phyloP scores from a whole-genome alignment of 495 filamentous ascomycete species.

The Elasticomyces elasticus region DNA sequence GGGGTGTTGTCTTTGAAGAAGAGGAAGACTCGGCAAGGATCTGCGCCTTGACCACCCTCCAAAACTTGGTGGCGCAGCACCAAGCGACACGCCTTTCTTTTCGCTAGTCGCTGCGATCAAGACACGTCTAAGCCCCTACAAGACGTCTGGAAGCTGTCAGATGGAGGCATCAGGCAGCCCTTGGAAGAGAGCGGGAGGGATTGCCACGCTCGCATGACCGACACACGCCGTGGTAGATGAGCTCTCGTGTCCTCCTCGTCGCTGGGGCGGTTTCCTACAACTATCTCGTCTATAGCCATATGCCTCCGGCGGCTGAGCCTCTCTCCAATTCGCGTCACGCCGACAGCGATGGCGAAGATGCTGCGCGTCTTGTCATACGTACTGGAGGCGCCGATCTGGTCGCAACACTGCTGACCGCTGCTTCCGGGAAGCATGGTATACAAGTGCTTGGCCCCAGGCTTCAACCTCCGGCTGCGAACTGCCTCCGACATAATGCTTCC shows the following conservation, averaged over 20 bases:
- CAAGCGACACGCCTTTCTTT: neutral
- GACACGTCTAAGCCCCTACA: neutral
- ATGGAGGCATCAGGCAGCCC: neutral
- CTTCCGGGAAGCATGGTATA: slow-evolving; percentile 15
- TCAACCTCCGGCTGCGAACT: slow-evolving; percentile 8
- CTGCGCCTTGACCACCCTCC: too few species aligned
- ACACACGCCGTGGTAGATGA: slow-evolving; percentile 5
- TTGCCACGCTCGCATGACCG: neutral
- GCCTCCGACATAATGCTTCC: slow-evolving; percentile 16
- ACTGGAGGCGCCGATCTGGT: slow-evolving; percentile 13
- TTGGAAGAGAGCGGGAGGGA: neutral
- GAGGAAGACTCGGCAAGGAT: too few species aligned
- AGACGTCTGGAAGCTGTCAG: neutral
- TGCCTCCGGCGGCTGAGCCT: neutral
- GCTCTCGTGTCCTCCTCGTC: slow-evolving; percentile 8
- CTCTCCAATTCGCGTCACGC: neutral
- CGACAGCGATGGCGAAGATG: neutral
- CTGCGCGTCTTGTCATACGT: slow-evolving; percentile 12
- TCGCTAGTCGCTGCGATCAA: neutral
- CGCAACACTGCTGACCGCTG: slow-evolving; percentile 16
- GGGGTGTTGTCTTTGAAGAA: too few species aligned
- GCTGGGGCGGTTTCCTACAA: slow-evolving; percentile 19
- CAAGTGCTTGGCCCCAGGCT: slow-evolving; percentile 9
- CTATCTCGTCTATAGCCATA: slow-evolving; percentile 19
- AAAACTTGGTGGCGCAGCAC: too few species aligned